These are phyloP conservation scores for Mesotaenium endlicherianum DNA, from an alignment of 139 green algal genomes.

Conservation along the genomic window DNA sequence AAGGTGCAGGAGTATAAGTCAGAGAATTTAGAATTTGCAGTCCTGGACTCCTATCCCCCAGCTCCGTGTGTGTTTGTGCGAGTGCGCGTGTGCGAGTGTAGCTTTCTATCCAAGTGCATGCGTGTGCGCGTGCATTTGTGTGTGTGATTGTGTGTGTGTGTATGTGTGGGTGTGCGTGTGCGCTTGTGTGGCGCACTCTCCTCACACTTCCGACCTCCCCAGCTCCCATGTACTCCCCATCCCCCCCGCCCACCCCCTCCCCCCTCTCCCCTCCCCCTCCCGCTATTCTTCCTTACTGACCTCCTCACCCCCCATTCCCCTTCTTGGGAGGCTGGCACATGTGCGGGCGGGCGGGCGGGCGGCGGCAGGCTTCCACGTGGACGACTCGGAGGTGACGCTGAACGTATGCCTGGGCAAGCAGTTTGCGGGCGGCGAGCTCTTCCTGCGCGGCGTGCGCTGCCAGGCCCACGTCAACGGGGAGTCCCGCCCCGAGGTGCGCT, in stretches of 20 bases:
- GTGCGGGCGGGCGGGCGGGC: background rate
- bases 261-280: background rate
- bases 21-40: too few species aligned
- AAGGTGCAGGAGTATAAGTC: too few species aligned
- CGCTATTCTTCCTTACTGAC: background rate
- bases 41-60: too few species aligned
- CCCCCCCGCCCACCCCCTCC: background rate
- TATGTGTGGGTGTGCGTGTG: background rate
- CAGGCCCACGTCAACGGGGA: slow-evolving; percentile 29
- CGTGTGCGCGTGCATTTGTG: background rate
- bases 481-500: background rate
- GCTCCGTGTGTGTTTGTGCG: too few species aligned
- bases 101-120: too few species aligned
- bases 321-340: too few species aligned
- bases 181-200: background rate
- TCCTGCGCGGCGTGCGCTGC: slow-evolving; percentile 15
- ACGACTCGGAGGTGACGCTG: slow-evolving; percentile 37
- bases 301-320: background rate
- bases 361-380: slow-evolving; percentile 22
- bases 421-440: slow-evolving; percentile 35
- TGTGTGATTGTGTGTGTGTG: background rate
- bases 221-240: background rate
- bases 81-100: too few species aligned
- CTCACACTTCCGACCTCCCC: background rate
- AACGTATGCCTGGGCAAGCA: slow-evolving; percentile 31